Base-by-base conservation (phyloP, 306 rosid species). In the Mucuna pruriens region DNA sequence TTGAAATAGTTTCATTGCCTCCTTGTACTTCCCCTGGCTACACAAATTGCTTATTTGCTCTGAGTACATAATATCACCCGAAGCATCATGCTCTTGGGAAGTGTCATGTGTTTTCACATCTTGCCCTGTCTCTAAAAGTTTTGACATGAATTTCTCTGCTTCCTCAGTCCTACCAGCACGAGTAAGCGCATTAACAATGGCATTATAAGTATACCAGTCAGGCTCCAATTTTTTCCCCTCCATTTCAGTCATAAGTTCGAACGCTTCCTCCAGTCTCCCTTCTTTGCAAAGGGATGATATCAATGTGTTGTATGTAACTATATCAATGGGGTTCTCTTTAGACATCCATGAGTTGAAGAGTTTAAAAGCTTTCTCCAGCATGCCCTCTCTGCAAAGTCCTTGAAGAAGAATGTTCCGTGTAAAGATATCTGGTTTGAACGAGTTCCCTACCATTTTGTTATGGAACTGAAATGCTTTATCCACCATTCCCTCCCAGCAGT, bases 381-480 rank as follows among this genome's bases (percentile, higher is more conserved):
- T 88, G 20, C 94, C 91, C 84, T 82, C 85, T 55, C 42, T 84
- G 68, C 97, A 95, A 63, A 95, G 89, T 55, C 97, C 99, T 64
- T 65, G 75, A 62, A 95, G 97, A 84, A 95, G 97, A 83, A 93
- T 95, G 67, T 91, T 95, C 65, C 89, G 81, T 9, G 97, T 90
- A 82, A 87, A 83, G 8, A 88, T 84, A 85, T 91, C 90, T 4
- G 97, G 97, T 73, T 84, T 90, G 76, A 95, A 93, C 1, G 85
- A 85, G 82, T 87, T 87, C 67, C 88, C 90, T 42, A 88, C 81
- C 90, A 91, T 90, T 86, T 89, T 83, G 88, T 93, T 91, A 71
- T 93, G 91, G 84, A 95, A 93, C 52, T 91, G 93, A 85, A 93
- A 89, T 73, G 97, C 96, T 84, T 91, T 91, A 69, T 93, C 97